Conservation (phyloP, 108 stramenopile species). For the Craspedostauros australis region DNA sequence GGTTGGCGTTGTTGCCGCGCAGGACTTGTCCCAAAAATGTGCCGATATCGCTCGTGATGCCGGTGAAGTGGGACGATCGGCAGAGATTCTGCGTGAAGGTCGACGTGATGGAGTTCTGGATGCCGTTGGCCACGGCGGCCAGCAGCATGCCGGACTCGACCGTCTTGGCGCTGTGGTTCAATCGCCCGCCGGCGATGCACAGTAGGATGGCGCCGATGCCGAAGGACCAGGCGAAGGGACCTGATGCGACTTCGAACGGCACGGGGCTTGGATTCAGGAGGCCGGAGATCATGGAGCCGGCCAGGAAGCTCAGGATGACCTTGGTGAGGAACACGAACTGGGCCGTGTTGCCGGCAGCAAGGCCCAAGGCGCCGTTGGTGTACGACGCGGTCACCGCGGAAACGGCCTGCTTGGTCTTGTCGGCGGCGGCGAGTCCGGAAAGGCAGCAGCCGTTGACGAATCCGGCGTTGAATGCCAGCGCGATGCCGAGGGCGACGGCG, state of each 20-base stretch:
- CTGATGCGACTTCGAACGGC: constrained; percentile 11
- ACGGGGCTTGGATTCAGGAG: constrained; percentile 31
- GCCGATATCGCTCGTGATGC: constrained; percentile 47
- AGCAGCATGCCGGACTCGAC: constrained; percentile 19
- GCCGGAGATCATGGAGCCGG: constrained; percentile 28
- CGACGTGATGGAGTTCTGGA: constrained; percentile 40
- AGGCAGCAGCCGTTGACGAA: constrained; percentile 52
- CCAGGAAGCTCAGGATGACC: constrained; percentile 31
- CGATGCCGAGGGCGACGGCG: constrained; percentile 11
- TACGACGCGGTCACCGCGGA: constrained; percentile 54
- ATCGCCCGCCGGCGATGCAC: neutral
- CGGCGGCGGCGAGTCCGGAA: constrained; percentile 26
- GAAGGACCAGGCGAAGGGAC: no score
- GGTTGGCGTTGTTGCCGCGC: constrained; percentile 36
- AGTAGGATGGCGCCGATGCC: no score
- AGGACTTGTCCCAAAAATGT: constrained; percentile 40
- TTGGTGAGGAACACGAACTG: constrained; percentile 17
- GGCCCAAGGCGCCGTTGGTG: constrained; percentile 42
- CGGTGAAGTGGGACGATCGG: constrained; percentile 44
- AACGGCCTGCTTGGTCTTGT: constrained; percentile 22
- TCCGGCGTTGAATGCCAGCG: constrained; percentile 45
- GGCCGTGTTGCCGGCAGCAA: constrained; percentile 20
- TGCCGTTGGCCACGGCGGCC: constrained; percentile 36
- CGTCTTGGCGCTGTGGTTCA: neutral
- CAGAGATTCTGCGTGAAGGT: constrained; percentile 36